Base-by-base conservation (phyloP, 2,329 filamentous ascomycete species). In the Fusarium staphyleae region DNA sequence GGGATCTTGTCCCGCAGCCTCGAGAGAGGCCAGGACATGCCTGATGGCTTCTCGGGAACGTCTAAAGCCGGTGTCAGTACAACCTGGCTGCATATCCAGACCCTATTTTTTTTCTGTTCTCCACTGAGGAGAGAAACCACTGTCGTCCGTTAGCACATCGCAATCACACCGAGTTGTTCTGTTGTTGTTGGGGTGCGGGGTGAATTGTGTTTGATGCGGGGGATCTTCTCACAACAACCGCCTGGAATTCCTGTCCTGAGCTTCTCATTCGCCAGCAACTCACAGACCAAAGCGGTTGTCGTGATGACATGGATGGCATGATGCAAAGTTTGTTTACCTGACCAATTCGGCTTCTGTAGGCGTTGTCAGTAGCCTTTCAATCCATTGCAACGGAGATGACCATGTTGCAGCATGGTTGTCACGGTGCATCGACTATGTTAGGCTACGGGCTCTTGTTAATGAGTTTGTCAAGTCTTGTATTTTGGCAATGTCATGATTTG, bases 301-400 rank as follows among this genome's bases (percentile, higher is more conserved):
- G 44, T 62, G 37, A 55, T 48, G 34, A 37, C 37, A 55, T 62
- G 28, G 24, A 43, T 45, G 41, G 48, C 49, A 62, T 62, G 53
- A 62, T 52, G 33, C 41, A 24, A 37, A 34, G 42, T 62, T 52
- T 62, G 49, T 61, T 62, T 62, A 62, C 54, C 46, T 46, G 28
- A 18, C 39, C 30, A 43, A 26, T 34, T 59, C 40, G 55, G 57
- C 14, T 58, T 29, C 19, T 57, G 35, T 40, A 26, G 10, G 3
- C 36, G 14, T 28, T 46, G 32, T 24, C 52, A 28, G 41, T 34
- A 50, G 43, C 41, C 57, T 40, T 36, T 45, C 33, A 48, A 19
- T 19, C 32, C n/a, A 12, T 28, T 12, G 9, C 29, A 14, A 13
- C 24, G 29, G 16, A 43, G 43, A 45, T 62, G 41, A 61, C 26